These are phyloP conservation scores for Pleurotus tuoliensis DNA, from an alignment of 768 basidiomycete genomes.

Conservation along the genomic window DNA sequence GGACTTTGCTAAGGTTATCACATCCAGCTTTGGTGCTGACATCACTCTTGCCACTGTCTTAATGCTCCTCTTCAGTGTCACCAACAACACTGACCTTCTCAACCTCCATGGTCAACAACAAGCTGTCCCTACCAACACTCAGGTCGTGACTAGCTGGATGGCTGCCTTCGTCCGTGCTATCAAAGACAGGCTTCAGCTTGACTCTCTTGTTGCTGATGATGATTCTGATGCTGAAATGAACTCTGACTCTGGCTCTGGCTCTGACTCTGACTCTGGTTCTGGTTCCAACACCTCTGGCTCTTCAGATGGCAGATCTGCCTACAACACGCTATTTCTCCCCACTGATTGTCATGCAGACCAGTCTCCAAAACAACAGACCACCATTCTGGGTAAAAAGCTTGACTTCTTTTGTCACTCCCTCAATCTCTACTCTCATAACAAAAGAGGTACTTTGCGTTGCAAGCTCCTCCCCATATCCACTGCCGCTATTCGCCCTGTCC, in stretches of 20 bases:
- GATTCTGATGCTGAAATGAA: not conserved
- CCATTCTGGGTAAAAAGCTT: too few relatives aligned
- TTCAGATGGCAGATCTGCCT: not conserved
- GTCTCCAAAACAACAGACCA: too few relatives aligned
- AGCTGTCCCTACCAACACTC: not conserved
- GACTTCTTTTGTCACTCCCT: too few relatives aligned
- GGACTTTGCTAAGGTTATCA: not conserved
- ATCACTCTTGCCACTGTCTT: constrained; percentile 5
- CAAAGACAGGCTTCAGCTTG: not conserved
- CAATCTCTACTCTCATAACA: too few relatives aligned
- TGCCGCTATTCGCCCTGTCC: not conserved
- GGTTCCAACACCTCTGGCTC: not conserved
- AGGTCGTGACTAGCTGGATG: not conserved
- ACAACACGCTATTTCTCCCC: not conserved
- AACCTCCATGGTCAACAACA: constrained; percentile 1
- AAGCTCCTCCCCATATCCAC: not conserved
- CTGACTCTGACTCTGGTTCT: not conserved
- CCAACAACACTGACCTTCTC: constrained; percentile 3
- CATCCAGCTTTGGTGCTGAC: not conserved
- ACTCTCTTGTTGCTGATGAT: not conserved
- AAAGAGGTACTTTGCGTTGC: too few relatives aligned
- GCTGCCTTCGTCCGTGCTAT: not conserved
- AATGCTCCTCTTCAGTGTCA: constrained; percentile 1
- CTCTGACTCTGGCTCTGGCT: not conserved
- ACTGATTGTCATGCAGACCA: too few relatives aligned